phyloP scores from a whole-genome alignment of 164 flowering plant species.

The Magnolia kwangsiensis region DNA sequence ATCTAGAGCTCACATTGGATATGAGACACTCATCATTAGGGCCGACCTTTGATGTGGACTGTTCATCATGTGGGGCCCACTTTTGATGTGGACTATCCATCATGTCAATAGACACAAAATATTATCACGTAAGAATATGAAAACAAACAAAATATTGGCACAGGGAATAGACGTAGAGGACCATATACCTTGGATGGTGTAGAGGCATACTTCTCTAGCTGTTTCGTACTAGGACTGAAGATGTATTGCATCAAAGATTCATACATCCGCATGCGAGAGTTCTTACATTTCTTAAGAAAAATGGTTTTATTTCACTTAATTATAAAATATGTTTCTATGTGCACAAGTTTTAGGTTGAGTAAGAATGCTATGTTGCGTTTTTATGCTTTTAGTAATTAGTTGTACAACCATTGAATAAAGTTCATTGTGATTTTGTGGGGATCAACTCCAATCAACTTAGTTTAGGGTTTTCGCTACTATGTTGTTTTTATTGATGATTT shows the following conservation, averaged over 20 bases:
- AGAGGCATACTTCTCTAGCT: no score
- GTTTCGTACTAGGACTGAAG: not conserved
- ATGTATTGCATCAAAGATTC: not conserved
- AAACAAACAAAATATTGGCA: not conserved
- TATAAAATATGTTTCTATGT: no score
- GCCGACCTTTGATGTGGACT: no score
- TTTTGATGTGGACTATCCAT: no score
- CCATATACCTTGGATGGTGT: not conserved
- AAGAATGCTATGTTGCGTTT: not conserved
- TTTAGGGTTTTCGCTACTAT: not conserved
- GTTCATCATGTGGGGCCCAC: no score
- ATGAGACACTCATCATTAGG: no score
- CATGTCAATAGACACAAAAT: no score
- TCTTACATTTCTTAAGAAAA: not conserved
- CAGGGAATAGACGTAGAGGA: not conserved
- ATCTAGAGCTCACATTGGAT: no score
- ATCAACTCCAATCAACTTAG: not conserved
- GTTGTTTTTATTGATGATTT: not conserved
- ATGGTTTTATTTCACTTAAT: no score
- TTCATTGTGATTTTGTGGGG: not conserved
- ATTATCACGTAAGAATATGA: no score
- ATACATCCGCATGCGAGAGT: not conserved
- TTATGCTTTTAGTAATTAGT: not conserved
- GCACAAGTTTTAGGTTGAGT: not conserved
- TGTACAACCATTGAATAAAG: not conserved